Conservation (phyloP, 768 basidiomycete genomes). For the Rhodotorula graminis region DNA sequence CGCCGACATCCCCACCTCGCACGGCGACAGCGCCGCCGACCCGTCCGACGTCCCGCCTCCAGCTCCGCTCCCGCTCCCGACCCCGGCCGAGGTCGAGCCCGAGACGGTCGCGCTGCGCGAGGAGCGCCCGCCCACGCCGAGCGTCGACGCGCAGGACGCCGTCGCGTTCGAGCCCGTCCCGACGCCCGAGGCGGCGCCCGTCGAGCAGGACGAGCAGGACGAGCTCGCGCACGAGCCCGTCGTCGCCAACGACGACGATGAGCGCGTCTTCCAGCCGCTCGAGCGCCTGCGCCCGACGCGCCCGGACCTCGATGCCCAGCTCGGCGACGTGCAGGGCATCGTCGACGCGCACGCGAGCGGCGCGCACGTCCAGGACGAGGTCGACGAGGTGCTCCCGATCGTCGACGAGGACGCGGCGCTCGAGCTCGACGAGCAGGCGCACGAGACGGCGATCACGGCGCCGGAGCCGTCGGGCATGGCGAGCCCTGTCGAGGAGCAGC, state of each 20-base stretch:
- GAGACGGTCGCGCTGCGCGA: background rate
- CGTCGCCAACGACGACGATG: background rate
- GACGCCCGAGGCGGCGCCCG: no score
- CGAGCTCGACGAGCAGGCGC: background rate
- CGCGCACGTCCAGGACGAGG: background rate
- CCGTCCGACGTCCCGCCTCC: background rate
- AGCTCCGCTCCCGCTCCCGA: no score
- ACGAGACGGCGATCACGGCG: background rate
- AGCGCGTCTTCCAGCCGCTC: background rate
- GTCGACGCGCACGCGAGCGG: background rate
- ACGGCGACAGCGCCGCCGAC: background rate
- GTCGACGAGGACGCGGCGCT: background rate
- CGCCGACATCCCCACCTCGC: no score
- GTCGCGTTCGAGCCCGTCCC: background rate
- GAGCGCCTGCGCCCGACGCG: background rate
- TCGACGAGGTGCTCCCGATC: background rate
- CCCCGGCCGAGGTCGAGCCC: no score
- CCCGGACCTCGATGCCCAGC: background rate
- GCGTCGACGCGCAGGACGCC: background rate
- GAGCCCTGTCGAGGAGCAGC: no score
- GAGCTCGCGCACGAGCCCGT: background rate
- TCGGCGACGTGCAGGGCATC: background rate
- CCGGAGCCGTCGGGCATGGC: background rate
- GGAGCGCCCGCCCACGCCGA: background rate
- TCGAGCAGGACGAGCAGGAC: background rate